These are phyloP conservation scores for Tinospora cordifolia DNA, from an alignment of 164 flowering plant genomes.

Conservation along the genomic window DNA sequence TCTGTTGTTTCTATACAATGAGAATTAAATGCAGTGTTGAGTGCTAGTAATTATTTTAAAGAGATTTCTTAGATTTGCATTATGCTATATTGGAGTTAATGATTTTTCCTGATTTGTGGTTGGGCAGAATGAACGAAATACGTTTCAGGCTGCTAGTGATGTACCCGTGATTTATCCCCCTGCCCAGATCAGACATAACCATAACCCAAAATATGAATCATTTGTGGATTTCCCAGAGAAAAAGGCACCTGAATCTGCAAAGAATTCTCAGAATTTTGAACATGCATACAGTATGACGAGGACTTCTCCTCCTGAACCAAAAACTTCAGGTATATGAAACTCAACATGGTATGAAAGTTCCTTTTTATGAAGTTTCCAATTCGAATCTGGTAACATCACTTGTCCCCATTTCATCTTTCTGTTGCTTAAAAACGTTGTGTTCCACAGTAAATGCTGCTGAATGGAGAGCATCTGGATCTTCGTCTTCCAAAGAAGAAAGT, in stretches of 20 bases:
- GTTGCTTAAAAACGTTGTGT: slow-evolving; percentile 5
- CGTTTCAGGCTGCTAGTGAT: slow-evolving; percentile 29
- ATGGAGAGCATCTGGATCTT: slow-evolving; percentile 20
- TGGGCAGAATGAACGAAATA: slow-evolving; percentile 60
- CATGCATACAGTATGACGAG: slow-evolving; percentile 19
- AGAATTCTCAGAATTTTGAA: slow-evolving; percentile 20
- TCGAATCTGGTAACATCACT: not conserved
- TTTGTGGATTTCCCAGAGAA: slow-evolving; percentile 17
- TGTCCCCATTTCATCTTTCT: slow-evolving; percentile 2
- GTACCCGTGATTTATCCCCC: slow-evolving; percentile 27
- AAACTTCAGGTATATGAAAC: slow-evolving; percentile 37
- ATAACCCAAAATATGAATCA: slow-evolving; percentile 24
- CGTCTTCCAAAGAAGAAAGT: slow-evolving; percentile 24
- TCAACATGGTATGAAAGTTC: not conserved
- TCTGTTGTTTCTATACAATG: not conserved
- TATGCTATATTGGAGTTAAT: not conserved
- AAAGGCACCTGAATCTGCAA: slow-evolving; percentile 24
- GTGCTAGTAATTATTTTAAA: not conserved
- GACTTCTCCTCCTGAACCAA: slow-evolving; percentile 21
- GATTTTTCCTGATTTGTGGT: slow-evolving; percentile 5
- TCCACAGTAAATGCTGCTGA: slow-evolving; percentile 27
- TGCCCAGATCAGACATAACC: slow-evolving; percentile 23
- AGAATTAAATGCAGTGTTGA: not conserved
- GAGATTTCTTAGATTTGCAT: not conserved
- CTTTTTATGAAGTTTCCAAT: not conserved